Base-by-base conservation (phyloP, 257 asterid species). In the Nicotiana knightiana region DNA sequence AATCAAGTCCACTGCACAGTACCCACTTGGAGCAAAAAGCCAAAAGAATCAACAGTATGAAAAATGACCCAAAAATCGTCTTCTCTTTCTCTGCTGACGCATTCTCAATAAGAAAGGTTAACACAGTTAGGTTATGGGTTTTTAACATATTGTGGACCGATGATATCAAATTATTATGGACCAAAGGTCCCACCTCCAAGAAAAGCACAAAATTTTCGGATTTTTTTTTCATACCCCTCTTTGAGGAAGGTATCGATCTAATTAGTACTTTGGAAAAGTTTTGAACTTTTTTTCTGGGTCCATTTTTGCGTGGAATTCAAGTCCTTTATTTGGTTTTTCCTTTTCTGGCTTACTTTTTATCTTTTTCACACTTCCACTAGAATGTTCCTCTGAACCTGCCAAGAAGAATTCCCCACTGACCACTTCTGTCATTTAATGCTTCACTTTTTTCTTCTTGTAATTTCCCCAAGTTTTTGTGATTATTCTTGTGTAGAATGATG, bases 251-350 rank as follows among this genome's bases (percentile, higher is more conserved):
- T 12, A 62, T 75, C 24, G 21, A 65, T 65, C 21, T 46, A 28
- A 35, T 33, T 53, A 43, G 5, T 32, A 64, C 54, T 82, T 81
- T 87, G 67, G 83, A 8, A 33, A 81, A 55, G 68, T 75, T 87
- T 68, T 48, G 3, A 66, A 62, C 82, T 79, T 83, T 84, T 83
- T 84, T 35, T 32, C 10, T 35, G 26, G 79, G 88, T 89, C 79
- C 62, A 79, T 84, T 85, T 85, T 87, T 85, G 93, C 90, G 85
- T 89, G 88, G 90, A 88, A 79, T 88, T 89, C 88, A 88, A 87
- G 88, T 83, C 76, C 86, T 83, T 68, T 83, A 24, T 76, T 77
- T 61, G 77, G 43, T 71, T 79, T 17, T 81, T 70, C 77, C 63
- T 21, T 51, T 58, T 71, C 59, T n/a, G 3, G 66, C 79, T 66